These are phyloP conservation scores for Tolypocladium endophyticum DNA, from an alignment of 2,329 filamentous ascomycete genomes.

Conservation along the genomic window DNA sequence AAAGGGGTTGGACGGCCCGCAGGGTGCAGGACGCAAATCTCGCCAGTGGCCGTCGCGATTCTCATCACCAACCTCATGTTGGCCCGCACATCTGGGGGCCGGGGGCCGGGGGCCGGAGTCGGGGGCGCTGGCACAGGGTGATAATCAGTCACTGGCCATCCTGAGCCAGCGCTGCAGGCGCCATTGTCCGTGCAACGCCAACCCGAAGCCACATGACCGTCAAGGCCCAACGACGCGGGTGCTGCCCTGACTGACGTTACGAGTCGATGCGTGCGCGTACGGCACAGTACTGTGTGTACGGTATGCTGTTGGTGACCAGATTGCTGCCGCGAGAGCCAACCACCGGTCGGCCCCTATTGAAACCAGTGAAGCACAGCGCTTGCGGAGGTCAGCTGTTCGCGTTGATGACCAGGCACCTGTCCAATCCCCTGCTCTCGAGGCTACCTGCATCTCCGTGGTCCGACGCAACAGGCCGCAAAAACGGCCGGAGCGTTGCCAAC, in stretches of 20 bases:
- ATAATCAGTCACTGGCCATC: background rate
- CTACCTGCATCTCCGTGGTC: background rate
- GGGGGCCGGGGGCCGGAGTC: background rate
- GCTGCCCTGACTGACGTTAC: background rate
- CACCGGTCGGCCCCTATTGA: background rate
- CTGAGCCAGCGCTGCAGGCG: background rate
- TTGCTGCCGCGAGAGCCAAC: background rate
- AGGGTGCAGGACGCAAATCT: background rate
- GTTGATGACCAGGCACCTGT: background rate
- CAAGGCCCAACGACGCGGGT: background rate
- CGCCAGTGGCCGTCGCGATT: background rate
- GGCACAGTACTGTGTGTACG: background rate
- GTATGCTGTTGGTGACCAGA: background rate
- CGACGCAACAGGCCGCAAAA: background rate
- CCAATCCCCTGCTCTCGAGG: background rate
- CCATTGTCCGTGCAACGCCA: background rate
- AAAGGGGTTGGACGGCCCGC: background rate
- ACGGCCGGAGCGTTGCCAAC: background rate
- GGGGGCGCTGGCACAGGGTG: background rate
- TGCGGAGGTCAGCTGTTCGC: background rate
- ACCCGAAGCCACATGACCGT: background rate
- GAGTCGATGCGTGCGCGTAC: background rate
- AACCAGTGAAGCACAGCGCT: background rate
- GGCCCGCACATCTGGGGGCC: background rate
- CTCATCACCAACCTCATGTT: background rate